Evolutionary conservation across 805 yeast species (phyloP).

Genomic region (Priceomyces medius): DNA sequence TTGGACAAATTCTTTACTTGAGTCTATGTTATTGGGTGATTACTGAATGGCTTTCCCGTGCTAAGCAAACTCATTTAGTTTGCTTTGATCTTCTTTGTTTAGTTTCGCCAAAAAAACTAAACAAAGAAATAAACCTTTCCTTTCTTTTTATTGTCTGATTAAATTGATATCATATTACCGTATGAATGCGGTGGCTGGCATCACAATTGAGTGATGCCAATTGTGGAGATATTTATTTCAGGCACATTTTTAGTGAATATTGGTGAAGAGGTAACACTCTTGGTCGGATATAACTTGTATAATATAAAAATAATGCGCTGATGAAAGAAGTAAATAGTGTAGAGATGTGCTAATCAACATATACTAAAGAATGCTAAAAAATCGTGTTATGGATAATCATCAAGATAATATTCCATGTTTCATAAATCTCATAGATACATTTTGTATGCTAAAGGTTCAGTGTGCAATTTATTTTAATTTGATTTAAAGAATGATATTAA

Average conservation of each 20-base stretch:
- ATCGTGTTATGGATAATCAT: too few relatives aligned
- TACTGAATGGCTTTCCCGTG: slow-evolving; percentile 2
- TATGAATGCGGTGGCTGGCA: background rate
- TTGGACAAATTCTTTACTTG: slow-evolving; percentile 41
- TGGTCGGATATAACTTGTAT: slow-evolving; percentile 1
- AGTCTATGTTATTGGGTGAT: slow-evolving; percentile 3
- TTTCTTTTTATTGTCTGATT: slow-evolving; percentile 1
- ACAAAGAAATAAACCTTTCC: slow-evolving; percentile 1
- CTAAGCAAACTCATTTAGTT: background rate
- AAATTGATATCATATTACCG: background rate
- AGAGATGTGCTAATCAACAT: too few relatives aligned
- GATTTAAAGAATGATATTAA: too few relatives aligned
- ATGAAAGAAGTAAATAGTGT: too few relatives aligned
- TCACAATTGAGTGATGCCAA: too few relatives aligned
- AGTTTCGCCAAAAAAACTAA: background rate
- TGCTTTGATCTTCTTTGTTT: background rate
- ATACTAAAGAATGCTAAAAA: too few relatives aligned
- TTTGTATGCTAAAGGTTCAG: too few relatives aligned
- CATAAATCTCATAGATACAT: too few relatives aligned
- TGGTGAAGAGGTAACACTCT: background rate
- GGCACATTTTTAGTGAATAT: background rate
- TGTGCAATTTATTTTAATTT: too few relatives aligned
- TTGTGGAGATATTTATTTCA: background rate
- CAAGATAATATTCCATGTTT: too few relatives aligned
- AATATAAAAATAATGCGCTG: slow-evolving; percentile 1